A percentile compares a stretch with the other conserved stretches of the same genome.
Conservation (phyloP, 192 early-diverging fungal species). For the Phycomyces nitens region DNA sequence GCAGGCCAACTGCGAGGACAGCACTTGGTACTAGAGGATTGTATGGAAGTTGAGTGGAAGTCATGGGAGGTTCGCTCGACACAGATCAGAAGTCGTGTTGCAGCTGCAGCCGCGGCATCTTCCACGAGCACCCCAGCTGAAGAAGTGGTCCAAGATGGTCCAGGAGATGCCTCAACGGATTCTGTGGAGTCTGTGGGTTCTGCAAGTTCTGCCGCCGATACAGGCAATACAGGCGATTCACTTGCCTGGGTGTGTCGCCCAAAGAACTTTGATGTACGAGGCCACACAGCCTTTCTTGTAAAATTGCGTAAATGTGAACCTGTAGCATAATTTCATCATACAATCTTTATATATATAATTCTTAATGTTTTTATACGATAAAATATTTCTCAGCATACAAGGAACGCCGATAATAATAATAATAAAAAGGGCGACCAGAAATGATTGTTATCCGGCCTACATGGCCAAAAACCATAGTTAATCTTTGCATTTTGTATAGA, state of each 20-base stretch:
- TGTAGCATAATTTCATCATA: not conserved
- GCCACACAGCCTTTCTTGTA: conserved; percentile 45
- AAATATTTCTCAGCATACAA: too few relatives aligned
- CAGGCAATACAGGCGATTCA: not conserved
- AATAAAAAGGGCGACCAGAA: too few relatives aligned
- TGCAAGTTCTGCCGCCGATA: conserved; percentile 3
- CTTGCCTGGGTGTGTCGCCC: conserved; percentile 45
- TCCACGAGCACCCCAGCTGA: not conserved
- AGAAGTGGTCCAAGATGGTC: not conserved
- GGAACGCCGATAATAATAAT: too few relatives aligned
- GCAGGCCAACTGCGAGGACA: conserved; percentile 30
- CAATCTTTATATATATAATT: too few relatives aligned
- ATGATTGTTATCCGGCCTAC: too few relatives aligned
- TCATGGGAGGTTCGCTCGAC: conserved; percentile 52
- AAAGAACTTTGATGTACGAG: conserved; percentile 33
- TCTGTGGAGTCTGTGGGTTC: not conserved
- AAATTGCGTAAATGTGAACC: conserved; percentile 37
- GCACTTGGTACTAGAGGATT: conserved; percentile 37
- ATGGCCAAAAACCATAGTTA: too few relatives aligned
- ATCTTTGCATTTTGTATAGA: too few relatives aligned
- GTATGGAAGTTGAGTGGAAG: conserved; percentile 47
- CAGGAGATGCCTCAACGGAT: not conserved
- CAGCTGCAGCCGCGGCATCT: not conserved
- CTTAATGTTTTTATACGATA: too few relatives aligned
- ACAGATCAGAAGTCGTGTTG: conserved; percentile 39